These are phyloP conservation scores for Wickerhamomyces canadensis DNA, from an alignment of 805 yeast species.

Conservation along the genomic window DNA sequence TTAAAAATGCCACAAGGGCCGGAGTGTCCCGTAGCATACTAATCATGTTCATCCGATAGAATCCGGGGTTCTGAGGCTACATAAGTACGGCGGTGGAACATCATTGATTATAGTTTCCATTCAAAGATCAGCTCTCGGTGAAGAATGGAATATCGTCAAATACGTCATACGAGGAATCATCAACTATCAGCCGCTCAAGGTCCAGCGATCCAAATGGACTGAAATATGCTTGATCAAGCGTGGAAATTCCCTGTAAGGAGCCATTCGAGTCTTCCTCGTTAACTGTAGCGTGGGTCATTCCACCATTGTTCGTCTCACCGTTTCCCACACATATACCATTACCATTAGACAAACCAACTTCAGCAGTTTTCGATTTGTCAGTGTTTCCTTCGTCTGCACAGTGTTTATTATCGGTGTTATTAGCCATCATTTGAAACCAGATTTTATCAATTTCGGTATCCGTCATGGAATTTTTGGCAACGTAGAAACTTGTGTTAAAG, in stretches of 20 bases:
- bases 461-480: slow-evolving; percentile 14
- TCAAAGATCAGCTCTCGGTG: slow-evolving; percentile 4
- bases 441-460: slow-evolving; percentile 18
- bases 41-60: neutral
- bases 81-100: neutral
- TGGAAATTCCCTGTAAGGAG: too few species aligned
- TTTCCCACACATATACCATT: too few species aligned
- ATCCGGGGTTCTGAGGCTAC: too few species aligned
- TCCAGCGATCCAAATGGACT: slow-evolving; percentile 12
- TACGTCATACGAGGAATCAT: slow-evolving; percentile 16
- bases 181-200: slow-evolving; percentile 15
- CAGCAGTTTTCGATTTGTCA: neutral
- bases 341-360: too few species aligned
- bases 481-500: slow-evolving; percentile 8
- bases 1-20: too few species aligned
- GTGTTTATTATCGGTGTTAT: slow-evolving; percentile 4
- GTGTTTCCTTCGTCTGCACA: neutral
- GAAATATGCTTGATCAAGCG: neutral
- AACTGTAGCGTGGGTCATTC: too few species aligned
- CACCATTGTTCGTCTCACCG: neutral
- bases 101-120: neutral
- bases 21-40: too few species aligned
- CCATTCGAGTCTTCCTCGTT: too few species aligned
- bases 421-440: slow-evolving; percentile 23
- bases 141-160: slow-evolving; percentile 15